Percentiles rank a stretch among this genome's conserved stretches.
phyloP scores from a whole-genome alignment of 106 monocot genomes.

The Dendrobium huoshanense region DNA sequence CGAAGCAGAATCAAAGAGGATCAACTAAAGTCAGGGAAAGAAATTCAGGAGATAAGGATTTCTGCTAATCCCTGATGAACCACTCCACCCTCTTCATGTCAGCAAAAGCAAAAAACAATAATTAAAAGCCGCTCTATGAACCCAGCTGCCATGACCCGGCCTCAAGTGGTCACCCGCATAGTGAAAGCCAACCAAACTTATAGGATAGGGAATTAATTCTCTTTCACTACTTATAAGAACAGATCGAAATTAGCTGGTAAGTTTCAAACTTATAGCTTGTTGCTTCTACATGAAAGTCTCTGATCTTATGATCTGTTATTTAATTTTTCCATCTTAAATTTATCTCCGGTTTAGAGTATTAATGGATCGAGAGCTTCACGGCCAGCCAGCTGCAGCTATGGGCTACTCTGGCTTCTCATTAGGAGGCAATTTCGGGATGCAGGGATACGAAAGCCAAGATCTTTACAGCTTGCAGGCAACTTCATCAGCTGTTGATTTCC shows the following conservation, averaged over 20 bases:
- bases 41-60: constrained; percentile 10
- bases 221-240: background rate
- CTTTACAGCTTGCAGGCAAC: constrained; percentile 29
- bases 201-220: background rate
- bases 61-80: constrained; percentile 15
- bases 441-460: constrained; percentile 20
- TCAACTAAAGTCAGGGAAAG: background rate
- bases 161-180: background rate
- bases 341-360: background rate
- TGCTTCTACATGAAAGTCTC: background rate
- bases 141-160: background rate
- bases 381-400: background rate
- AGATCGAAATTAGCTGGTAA: background rate
- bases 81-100: constrained; percentile 6
- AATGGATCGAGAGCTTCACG: background rate
- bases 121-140: background rate
- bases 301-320: too few species aligned
- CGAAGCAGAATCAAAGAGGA: background rate
- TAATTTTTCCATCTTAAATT: background rate
- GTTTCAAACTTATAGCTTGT: background rate
- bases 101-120: constrained; percentile 9
- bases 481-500: background rate
- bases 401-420: constrained; percentile 14
- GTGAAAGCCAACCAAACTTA: background rate
- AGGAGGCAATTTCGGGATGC: constrained; percentile 3